phyloP scores from a whole-genome alignment of 768 basidiomycete genomes.

The Trametes punicea region DNA sequence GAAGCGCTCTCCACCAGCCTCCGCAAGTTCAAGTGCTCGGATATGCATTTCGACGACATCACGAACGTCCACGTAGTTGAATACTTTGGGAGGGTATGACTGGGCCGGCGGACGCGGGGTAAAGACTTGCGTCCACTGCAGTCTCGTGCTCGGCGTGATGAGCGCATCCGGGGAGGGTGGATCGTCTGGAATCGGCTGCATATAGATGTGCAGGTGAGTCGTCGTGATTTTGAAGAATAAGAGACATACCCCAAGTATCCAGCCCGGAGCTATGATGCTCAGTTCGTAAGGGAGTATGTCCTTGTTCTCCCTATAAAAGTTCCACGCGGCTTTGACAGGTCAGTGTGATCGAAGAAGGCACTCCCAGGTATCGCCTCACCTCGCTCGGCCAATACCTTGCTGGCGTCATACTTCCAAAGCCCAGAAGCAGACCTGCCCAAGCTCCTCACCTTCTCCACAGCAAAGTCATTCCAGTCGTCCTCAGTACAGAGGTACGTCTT shows the following conservation, averaged over 20 bases:
- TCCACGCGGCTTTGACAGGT: not conserved
- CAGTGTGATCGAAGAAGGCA: not conserved
- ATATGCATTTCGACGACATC: conserved; percentile 33
- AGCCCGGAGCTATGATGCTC: conserved; percentile 52
- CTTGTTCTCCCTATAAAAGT: conserved; percentile 43
- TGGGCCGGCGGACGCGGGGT: not conserved
- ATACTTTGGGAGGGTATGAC: not conserved
- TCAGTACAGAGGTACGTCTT: not conserved
- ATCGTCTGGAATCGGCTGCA: conserved; percentile 1
- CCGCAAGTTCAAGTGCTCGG: conserved; percentile 27
- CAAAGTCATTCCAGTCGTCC: not conserved
- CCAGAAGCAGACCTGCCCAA: not conserved
- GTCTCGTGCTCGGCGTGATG: not conserved
- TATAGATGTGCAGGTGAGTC: no score
- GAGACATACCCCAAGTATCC: conserved; percentile 17
- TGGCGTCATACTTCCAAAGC: not conserved
- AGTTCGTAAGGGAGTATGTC: conserved; percentile 28
- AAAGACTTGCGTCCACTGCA: not conserved
- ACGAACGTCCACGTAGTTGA: conserved; percentile 33
- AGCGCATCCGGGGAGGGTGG: not conserved
- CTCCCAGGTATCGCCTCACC: conserved; percentile 21
- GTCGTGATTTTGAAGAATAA: not conserved
- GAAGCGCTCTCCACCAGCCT: conserved; percentile 39
- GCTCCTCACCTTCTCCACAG: not conserved
- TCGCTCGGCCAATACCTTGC: not conserved